Conservation (phyloP, 1,284 basidiomycete species). For the Pisolithus thermaeus region DNA sequence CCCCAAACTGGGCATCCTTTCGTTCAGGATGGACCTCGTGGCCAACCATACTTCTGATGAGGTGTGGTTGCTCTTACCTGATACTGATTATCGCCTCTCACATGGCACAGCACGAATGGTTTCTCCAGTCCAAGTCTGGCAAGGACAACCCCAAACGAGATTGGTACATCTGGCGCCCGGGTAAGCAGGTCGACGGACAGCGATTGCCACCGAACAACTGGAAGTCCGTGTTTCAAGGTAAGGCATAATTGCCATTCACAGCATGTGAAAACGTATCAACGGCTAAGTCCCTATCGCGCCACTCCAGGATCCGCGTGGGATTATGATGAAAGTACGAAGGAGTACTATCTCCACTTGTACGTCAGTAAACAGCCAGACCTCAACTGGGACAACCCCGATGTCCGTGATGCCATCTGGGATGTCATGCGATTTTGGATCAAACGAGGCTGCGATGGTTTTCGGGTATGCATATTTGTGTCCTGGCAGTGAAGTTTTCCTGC, state of each 20-base stretch:
- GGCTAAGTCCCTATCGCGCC: constrained; percentile 1
- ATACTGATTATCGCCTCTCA: constrained; percentile 2
- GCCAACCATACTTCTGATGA: constrained; percentile 79
- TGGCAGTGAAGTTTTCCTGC: background rate
- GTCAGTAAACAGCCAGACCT: constrained; percentile 70
- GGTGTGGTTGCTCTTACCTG: constrained; percentile 33
- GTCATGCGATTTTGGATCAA: constrained; percentile 73
- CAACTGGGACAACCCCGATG: constrained; percentile 70
- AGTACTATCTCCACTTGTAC: constrained; percentile 75
- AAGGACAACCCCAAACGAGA: constrained; percentile 59
- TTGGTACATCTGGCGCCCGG: constrained; percentile 75
- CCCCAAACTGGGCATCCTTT: constrained; percentile 1
- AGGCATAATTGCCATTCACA: background rate
- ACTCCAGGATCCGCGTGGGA: constrained; percentile 64
- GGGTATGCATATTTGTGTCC: constrained; percentile 33
- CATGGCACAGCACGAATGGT: constrained; percentile 60
- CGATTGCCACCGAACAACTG: constrained; percentile 71
- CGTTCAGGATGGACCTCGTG: constrained; percentile 66
- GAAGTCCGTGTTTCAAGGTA: constrained; percentile 62
- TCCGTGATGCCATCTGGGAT: constrained; percentile 58
- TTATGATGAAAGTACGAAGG: constrained; percentile 60
- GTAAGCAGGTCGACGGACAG: constrained; percentile 45
- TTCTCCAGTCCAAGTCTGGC: constrained; percentile 56
- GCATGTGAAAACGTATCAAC: background rate
- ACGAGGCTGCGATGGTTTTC: constrained; percentile 70